Evolutionary conservation across 441 rosid species (phyloP).

Genomic region (Sinapis alba): DNA sequence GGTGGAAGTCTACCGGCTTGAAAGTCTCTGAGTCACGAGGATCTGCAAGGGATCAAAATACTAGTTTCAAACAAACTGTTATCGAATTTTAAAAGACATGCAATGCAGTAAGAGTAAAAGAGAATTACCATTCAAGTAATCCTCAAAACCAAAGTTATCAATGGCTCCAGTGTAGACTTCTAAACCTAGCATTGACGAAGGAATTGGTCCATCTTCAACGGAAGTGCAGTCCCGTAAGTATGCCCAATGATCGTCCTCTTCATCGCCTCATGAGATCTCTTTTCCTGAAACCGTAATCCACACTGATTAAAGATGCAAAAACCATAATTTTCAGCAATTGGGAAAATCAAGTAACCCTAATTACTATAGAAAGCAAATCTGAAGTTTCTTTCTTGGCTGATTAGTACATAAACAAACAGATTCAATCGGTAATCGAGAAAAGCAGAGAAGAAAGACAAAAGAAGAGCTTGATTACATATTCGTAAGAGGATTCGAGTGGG

Average conservation of each 20-base stretch:
- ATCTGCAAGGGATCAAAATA: constrained; percentile 49
- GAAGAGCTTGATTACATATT: constrained; percentile 50
- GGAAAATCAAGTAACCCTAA: no score
- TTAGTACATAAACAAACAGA: background rate
- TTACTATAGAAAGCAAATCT: background rate
- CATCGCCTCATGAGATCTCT: constrained; percentile 55
- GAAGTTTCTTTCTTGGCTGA: constrained; percentile 3
- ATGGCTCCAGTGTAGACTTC: constrained; percentile 80
- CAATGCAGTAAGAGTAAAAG: background rate
- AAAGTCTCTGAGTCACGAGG: constrained; percentile 79
- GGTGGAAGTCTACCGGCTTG: constrained; percentile 76
- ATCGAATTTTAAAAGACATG: background rate
- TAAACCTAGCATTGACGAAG: constrained; percentile 91
- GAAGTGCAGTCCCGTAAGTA: constrained; percentile 78
- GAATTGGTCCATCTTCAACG: constrained; percentile 81
- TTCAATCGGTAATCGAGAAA: background rate
- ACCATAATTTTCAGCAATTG: constrained; percentile 13
- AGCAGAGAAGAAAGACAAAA: background rate
- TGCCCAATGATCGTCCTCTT: constrained; percentile 56
- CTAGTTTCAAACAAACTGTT: background rate
- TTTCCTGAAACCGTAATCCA: constrained; percentile 44
- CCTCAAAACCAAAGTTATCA: constrained; percentile 85
- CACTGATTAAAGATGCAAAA: background rate
- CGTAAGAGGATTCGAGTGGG: constrained; percentile 77
- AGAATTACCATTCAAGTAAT: constrained; percentile 78